Evolutionary conservation across 2,329 filamentous ascomycete genomes (phyloP).

Genomic region (Colletotrichum tropicicola): DNA sequence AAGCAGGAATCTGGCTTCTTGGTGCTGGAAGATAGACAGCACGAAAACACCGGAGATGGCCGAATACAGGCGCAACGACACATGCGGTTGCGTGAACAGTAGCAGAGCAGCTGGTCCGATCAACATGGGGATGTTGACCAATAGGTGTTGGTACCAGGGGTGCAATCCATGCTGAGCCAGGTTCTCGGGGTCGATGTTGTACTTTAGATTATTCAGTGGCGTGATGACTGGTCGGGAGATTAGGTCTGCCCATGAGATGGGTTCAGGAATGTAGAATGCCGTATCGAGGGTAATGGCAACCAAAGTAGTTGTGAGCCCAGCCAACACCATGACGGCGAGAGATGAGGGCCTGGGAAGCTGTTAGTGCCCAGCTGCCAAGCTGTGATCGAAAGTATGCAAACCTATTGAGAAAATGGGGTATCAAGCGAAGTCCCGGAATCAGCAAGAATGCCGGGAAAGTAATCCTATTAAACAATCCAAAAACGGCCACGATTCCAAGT

Average conservation of each 20-base stretch:
- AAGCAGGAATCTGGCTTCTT: slow-evolving; percentile 81
- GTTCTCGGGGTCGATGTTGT: slow-evolving; percentile 77
- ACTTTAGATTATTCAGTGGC: slow-evolving; percentile 79
- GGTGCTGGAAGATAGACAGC: slow-evolving; percentile 79
- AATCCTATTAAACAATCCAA: slow-evolving; percentile 95
- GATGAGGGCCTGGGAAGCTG: slow-evolving; percentile 60
- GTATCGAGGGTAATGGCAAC: slow-evolving; percentile 87
- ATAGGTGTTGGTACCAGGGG: slow-evolving; percentile 79
- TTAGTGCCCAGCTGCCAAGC: neutral
- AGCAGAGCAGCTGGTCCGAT: slow-evolving; percentile 75
- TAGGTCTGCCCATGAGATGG: slow-evolving; percentile 72
- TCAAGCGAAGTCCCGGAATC: slow-evolving; percentile 81
- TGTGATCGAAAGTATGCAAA: slow-evolving; percentile 49
- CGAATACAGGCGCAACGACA: slow-evolving; percentile 73
- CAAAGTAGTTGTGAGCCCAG: slow-evolving; percentile 73
- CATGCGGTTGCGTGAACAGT: slow-evolving; percentile 64
- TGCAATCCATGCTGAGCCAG: slow-evolving; percentile 80
- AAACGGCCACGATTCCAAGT: slow-evolving; percentile 82
- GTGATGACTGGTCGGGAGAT: slow-evolving; percentile 75
- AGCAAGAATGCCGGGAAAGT: slow-evolving; percentile 95
- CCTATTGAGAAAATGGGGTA: slow-evolving; percentile 88
- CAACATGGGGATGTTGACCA: slow-evolving; percentile 76
- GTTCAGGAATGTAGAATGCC: slow-evolving; percentile 76
- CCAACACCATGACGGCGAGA: slow-evolving; percentile 70
- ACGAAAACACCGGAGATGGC: slow-evolving; percentile 76